Conservation (phyloP, 2,329 filamentous ascomycete genomes). For the Juglanconis sp. region DNA sequence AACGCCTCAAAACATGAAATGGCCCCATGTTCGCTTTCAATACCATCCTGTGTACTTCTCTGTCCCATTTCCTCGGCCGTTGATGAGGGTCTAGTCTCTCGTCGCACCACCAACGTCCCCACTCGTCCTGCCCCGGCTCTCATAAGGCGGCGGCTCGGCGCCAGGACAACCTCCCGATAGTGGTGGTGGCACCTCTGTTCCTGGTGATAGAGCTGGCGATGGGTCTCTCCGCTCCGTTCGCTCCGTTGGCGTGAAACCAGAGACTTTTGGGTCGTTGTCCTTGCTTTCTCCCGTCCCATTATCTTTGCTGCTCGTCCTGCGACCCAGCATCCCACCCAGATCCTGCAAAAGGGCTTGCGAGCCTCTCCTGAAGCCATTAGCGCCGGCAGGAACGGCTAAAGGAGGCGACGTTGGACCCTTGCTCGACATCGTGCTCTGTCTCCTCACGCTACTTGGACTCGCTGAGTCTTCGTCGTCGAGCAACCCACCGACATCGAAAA, state of each 20-base stretch:
- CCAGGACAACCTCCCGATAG: not conserved
- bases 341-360: slow-evolving; percentile 59
- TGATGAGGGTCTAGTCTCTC: not conserved
- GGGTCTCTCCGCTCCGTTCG: slow-evolving; percentile 40
- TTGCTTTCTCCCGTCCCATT: not conserved
- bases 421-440: slow-evolving; percentile 41
- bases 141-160: slow-evolving; percentile 14
- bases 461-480: slow-evolving; percentile 44
- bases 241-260: slow-evolving; percentile 23
- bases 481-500: slow-evolving; percentile 81
- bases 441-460: slow-evolving; percentile 25
- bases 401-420: slow-evolving; percentile 34
- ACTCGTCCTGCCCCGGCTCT: slow-evolving; percentile 2
- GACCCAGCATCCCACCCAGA: slow-evolving; percentile 50
- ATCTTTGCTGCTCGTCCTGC: slow-evolving; percentile 24
- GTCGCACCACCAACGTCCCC: slow-evolving; percentile 25
- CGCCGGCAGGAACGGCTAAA: slow-evolving; percentile 42
- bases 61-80: not conserved
- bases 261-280: not conserved
- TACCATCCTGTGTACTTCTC: no score
- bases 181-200: not conserved
- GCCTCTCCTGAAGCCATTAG: slow-evolving; percentile 47
- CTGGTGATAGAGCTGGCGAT: slow-evolving; percentile 11
- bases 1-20: not conserved
- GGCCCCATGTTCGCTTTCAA: not conserved